Conservation (phyloP, 2,329 filamentous ascomycete genomes). For the Pseudocercospora fijiensis region DNA sequence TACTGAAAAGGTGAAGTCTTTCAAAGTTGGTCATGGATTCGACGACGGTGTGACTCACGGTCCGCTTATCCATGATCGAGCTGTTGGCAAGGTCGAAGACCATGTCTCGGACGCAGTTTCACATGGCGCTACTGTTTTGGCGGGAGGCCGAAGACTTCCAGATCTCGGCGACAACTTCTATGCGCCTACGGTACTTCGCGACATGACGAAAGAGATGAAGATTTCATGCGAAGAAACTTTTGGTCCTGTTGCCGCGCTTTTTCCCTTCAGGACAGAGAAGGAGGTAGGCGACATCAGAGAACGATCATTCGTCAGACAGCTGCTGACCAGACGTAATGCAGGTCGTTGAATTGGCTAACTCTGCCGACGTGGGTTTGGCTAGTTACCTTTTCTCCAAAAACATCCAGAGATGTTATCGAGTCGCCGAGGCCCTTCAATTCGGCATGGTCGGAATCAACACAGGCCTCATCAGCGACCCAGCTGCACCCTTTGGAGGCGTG, state of each 20-base stretch:
- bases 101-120: constrained; percentile 74
- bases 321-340: neutral
- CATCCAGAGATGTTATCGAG: constrained; percentile 39
- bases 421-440: constrained; percentile 43
- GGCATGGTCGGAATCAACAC: constrained; percentile 41
- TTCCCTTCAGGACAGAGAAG: constrained; percentile 31
- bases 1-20: constrained; percentile 57
- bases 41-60: constrained; percentile 68
- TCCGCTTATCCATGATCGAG: constrained; percentile 80
- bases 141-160: constrained; percentile 32
- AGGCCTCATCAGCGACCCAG: constrained; percentile 30
- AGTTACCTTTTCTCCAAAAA: constrained; percentile 41
- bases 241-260: constrained; percentile 29
- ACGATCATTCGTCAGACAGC: neutral
- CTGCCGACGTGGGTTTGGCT: constrained; percentile 31
- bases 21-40: constrained; percentile 73
- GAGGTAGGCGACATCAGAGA: constrained; percentile 16
- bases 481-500: constrained; percentile 68
- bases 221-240: constrained; percentile 32
- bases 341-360: constrained; percentile 16
- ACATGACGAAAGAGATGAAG: constrained; percentile 27
- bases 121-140: constrained; percentile 46
- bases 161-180: constrained; percentile 39
- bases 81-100: constrained; percentile 70
- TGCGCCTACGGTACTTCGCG: constrained; percentile 29